Evolutionary conservation across 192 early-diverging fungal species (phyloP).

Genomic region (Endogone sp.): DNA sequence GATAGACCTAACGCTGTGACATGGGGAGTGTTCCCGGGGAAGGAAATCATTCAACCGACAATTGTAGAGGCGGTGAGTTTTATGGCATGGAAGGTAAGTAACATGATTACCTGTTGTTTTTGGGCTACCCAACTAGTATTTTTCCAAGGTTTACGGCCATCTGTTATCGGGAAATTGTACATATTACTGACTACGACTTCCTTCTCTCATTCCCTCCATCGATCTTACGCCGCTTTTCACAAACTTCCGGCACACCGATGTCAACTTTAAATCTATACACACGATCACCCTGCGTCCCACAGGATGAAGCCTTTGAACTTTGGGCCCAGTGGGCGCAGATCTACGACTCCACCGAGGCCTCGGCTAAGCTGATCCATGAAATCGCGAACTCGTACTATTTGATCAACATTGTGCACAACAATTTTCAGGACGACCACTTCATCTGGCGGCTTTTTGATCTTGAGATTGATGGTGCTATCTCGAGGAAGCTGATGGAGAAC

Average conservation of each 20-base stretch:
- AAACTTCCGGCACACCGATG: too few species aligned
- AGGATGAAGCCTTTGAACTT: constrained; percentile 88
- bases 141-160: too few species aligned
- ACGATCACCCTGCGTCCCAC: neutral
- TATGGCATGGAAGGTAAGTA: constrained; percentile 83
- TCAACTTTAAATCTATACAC: neutral
- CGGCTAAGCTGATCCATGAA: constrained; percentile 49
- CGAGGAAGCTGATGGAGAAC: constrained; percentile 15
- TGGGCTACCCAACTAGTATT: neutral
- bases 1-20: constrained; percentile 94
- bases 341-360: constrained; percentile 45
- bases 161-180: neutral
- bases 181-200: neutral
- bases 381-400: constrained; percentile 81
- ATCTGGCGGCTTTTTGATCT: constrained; percentile 70
- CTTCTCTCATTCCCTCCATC: neutral
- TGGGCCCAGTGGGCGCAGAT: constrained; percentile 89
- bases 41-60: constrained; percentile 94
- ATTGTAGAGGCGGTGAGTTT: constrained; percentile 91
- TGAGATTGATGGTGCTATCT: constrained; percentile 26
- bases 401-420: constrained; percentile 94
- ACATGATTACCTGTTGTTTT: constrained; percentile 5
- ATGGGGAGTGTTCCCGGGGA: constrained; percentile 98
- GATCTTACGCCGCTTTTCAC: neutral
- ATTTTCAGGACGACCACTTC: constrained; percentile 68